These are phyloP conservation scores for Xylaria sp. DNA, from an alignment of 2,329 filamentous ascomycete species.

Conservation along the genomic window DNA sequence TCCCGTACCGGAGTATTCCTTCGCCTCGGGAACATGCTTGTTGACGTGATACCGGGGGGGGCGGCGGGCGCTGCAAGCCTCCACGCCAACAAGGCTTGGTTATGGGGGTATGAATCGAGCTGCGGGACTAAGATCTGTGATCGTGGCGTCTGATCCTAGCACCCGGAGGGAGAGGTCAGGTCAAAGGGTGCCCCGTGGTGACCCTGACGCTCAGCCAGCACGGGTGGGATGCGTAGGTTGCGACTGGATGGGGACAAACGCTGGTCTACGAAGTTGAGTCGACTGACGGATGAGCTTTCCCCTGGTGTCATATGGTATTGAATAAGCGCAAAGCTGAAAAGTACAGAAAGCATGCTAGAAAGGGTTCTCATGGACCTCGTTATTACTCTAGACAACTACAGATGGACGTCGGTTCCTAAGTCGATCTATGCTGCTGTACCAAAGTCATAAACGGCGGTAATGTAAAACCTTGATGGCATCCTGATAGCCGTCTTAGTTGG, in stretches of 20 bases:
- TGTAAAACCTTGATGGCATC: not conserved
- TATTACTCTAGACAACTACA: not conserved
- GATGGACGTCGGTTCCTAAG: too few relatives aligned
- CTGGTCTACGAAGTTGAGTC: not conserved
- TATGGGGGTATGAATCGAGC: not conserved
- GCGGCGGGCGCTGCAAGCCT: not conserved
- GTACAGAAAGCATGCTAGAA: not conserved
- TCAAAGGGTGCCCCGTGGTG: not conserved
- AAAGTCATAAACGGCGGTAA: not conserved
- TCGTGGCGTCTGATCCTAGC: not conserved
- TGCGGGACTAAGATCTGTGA: not conserved
- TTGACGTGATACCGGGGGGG: not conserved
- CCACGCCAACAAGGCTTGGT: not conserved
- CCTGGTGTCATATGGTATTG: too few relatives aligned
- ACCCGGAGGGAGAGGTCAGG: not conserved
- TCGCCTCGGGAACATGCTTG: not conserved
- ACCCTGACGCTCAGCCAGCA: too few relatives aligned
- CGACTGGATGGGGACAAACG: not conserved
- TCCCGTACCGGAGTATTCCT: too few relatives aligned
- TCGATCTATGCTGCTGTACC: not conserved
- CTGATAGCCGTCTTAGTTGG: not conserved
- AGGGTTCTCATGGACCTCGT: not conserved
- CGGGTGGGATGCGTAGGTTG: not conserved
- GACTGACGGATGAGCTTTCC: not conserved
- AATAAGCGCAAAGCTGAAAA: not conserved